Base-by-base conservation (phyloP, 2,329 filamentous ascomycete species). In the Apiospora malaysiana region DNA sequence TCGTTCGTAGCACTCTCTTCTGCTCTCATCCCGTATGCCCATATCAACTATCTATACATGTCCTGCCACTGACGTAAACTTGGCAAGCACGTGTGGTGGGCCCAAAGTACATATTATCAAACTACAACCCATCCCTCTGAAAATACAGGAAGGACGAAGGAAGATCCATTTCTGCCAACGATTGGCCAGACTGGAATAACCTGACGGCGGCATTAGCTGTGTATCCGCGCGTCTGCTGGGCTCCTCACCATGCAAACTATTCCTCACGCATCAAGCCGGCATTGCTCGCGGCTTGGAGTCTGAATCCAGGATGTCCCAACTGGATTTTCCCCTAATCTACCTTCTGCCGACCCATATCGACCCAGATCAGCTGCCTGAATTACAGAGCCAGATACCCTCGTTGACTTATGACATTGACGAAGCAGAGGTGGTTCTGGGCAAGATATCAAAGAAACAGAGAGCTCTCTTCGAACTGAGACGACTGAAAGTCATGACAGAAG, bases 391-490 rank as follows among this genome's bases (percentile, higher is more conserved):
- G 27, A 87, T 97, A 12, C 84, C 87, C 4, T 86, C 85, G 0
- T 79, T 96, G 69, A 95, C 93, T 0, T 91, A 92, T 71, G 89
- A 95, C 79, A 84, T 92, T 69, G 84, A 85, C 18, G 92, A 95
- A 79, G 94, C 94, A 0, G 85, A 88, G 5, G 80, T 98, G 3
- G 85, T 97, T 1, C 79, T 98, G 42, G 94, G 93, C 1, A 93
- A 91, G 74, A 86, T 97, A 45, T 85, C 86, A 0, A 91, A 89
- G 70, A 91, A 89, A 74, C 87, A 90, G 76, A 88, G 95, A 23
- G 94, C 94, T 0, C 85, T 88, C 66, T 91, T 97, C 75, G 95
- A 98, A 81, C 83, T 98, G 72, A 87, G 93, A 69, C 87, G 89
- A 8, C 87, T 89, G 65, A 91, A 90, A 18, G 75, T 97, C 2